phyloP scores from a whole-genome alignment of 106 monocot species.

The Dendrobium huoshanense region DNA sequence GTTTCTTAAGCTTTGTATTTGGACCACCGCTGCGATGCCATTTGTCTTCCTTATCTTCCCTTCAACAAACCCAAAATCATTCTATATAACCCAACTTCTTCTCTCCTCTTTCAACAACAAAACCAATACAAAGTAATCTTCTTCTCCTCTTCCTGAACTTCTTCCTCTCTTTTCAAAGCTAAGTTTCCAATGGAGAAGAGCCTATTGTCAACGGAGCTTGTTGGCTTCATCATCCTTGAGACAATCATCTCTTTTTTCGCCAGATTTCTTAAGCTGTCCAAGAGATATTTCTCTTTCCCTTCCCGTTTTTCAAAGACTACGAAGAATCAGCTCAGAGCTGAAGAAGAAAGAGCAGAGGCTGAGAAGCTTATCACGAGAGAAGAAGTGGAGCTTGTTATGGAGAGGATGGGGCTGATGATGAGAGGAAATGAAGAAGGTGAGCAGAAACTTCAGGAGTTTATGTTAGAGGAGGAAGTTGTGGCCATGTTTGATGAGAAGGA shows the following conservation, averaged over 20 bases:
- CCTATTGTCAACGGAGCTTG: neutral
- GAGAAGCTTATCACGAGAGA: slow-evolving; percentile 18
- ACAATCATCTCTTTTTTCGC: slow-evolving; percentile 17
- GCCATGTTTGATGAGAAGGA: slow-evolving; percentile 69
- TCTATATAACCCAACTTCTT: neutral
- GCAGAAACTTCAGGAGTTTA: slow-evolving; percentile 8
- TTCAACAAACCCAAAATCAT: neutral
- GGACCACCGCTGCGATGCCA: neutral
- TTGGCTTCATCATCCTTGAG: slow-evolving; percentile 2
- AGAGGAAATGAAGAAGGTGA: neutral
- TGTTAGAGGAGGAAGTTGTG: slow-evolving; percentile 25
- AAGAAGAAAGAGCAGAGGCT: slow-evolving; percentile 2
- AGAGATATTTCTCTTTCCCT: neutral
- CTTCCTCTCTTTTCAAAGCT: neutral
- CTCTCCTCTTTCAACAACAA: slow-evolving; percentile 1
- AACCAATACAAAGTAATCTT: neutral
- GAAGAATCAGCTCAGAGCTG: neutral
- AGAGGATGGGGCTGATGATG: slow-evolving; percentile 21
- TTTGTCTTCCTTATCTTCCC: neutral
- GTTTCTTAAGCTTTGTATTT: neutral
- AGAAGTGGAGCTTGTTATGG: slow-evolving; percentile 42
- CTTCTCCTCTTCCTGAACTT: neutral
- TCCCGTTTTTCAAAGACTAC: neutral
- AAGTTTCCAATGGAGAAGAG: neutral
- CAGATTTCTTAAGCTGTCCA: slow-evolving; percentile 19